Base-by-base conservation (phyloP, 2,329 filamentous ascomycete species). In the Teratosphaeriaceae sp. region DNA sequence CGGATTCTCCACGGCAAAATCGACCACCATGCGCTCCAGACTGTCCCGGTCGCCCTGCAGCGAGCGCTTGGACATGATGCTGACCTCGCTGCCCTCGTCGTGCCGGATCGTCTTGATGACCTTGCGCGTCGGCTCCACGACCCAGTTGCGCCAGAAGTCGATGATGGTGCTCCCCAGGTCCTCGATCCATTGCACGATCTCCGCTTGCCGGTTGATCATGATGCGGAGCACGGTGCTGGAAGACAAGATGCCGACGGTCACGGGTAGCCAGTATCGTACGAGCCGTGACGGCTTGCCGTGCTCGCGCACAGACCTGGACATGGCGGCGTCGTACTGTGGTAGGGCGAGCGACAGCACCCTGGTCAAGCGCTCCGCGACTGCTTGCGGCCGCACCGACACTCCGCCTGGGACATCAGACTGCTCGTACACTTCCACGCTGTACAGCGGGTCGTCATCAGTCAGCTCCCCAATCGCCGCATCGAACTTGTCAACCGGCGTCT, bases 121-220 rank as follows among this genome's bases (percentile, higher is more conserved):
- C 61, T 88, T 90, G 55, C 80, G 80, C 1, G 80, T 74, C 0
- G 92, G 92, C 26, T 94, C 84, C 9, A 98, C 71, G 2, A 98
- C 84, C 92, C 92, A 98, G 63, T 98, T 98, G 47, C 82, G 74
- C 85, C 89, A 96, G 61, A 98, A 98, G 63, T 94, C 90, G 42
- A 85, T 76, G 1, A 82, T 69, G 0, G 92, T 98, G 1, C 72
- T 70, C 6, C 88, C 90, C 20, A 95, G 68, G 50, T 92, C 85
- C 26, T 76, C 72, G 34, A 94, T 72, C 88, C 89, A 96, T 36
- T 79, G 74, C 20, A 86, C 52, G 15, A 98, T 83, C 52, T 90
- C 85, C 16, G 84, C 83, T 55, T 79, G 80, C 40, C 82, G 77
- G 58, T 83, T 86, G 47, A 85, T 73, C 22, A 94, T 65, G 27